Conservation (phyloP, 305 asterid genomes). For the Fraxinus baroniana region DNA sequence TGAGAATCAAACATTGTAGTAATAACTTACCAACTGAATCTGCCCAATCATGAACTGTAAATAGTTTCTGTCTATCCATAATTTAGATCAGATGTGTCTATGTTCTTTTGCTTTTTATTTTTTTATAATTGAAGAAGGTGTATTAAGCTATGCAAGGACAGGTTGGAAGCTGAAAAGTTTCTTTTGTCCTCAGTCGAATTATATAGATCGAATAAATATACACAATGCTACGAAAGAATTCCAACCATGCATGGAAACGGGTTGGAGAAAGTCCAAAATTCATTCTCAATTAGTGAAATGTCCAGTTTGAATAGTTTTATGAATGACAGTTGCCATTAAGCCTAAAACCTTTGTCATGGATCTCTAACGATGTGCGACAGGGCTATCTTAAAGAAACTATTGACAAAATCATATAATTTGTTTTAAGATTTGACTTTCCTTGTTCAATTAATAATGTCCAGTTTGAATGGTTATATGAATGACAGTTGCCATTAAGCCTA, state of each 20-base stretch:
- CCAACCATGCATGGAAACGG: neutral
- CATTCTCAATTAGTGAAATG: neutral
- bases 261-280: neutral
- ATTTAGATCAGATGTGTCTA: neutral
- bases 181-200: neutral
- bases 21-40: neutral
- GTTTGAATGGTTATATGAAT: neutral
- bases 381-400: neutral
- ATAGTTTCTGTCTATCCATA: neutral
- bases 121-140: neutral
- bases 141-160: neutral
- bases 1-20: slow-evolving; percentile 14
- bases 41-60: neutral
- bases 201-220: neutral
- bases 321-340: neutral
- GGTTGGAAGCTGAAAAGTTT: neutral
- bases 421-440: neutral
- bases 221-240: neutral
- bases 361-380: neutral
- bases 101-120: neutral
- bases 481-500: neutral
- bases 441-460: neutral
- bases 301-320: neutral
- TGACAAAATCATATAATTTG: neutral
- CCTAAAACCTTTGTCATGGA: neutral